Conservation (phyloP, 179 eudicot genomes). For the Drosera spatulata region DNA sequence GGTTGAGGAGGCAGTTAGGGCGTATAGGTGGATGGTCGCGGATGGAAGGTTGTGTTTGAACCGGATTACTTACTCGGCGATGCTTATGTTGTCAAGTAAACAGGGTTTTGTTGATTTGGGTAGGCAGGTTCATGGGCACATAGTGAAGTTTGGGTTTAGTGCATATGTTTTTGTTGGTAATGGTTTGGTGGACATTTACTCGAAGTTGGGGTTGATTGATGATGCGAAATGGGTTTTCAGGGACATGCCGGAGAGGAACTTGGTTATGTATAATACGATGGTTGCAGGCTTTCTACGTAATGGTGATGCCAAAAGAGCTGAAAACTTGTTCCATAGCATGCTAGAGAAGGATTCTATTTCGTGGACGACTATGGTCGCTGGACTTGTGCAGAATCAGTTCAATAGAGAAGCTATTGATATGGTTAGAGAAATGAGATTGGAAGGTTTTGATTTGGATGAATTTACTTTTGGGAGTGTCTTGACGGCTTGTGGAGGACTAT, state of each 20-base stretch:
- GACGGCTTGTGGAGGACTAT: constrained; percentile 73
- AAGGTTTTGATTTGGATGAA: constrained; percentile 25
- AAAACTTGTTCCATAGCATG: constrained; percentile 47
- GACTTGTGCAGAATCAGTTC: constrained; percentile 54
- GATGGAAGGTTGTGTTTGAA: constrained; percentile 42
- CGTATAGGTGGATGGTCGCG: constrained; percentile 55
- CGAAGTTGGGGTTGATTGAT: constrained; percentile 39
- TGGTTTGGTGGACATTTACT: constrained; percentile 84
- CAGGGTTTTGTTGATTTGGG: constrained; percentile 46
- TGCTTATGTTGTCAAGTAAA: constrained; percentile 47
- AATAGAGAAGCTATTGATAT: constrained; percentile 48
- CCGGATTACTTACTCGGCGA: constrained; percentile 67
- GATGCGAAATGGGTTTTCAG: constrained; percentile 56
- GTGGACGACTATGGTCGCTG: constrained; percentile 89
- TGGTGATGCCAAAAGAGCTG: constrained; percentile 58
- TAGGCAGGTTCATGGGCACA: constrained; percentile 75
- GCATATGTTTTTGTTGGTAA: constrained; percentile 71
- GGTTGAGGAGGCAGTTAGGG: constrained; percentile 31
- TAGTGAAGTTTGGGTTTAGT: constrained; percentile 62
- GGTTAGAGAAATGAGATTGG: constrained; percentile 55
- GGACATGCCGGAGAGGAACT: constrained; percentile 58
- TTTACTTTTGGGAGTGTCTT: constrained; percentile 83
- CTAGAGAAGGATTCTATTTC: constrained; percentile 68
- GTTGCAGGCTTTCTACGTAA: constrained; percentile 57
- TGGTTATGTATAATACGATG: constrained; percentile 85